Base-by-base conservation (phyloP, 345 rosid species). In the Angophora floribunda region DNA sequence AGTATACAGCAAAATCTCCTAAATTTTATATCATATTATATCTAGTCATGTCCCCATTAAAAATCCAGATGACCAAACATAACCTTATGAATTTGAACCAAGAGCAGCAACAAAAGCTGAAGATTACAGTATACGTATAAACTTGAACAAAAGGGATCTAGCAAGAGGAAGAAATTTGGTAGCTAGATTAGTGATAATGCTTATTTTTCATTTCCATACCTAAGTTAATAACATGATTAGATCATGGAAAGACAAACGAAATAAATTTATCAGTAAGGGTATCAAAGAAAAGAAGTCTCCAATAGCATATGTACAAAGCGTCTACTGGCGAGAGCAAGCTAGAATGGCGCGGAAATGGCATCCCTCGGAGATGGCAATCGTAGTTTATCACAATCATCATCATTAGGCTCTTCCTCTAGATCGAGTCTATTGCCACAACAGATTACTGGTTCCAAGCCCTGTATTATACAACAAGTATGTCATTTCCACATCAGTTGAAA, bases 361-460 rank as follows among this genome's bases (percentile, higher is more conserved):
- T 92, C 93, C 86, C 92, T 89, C 2, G 63, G 21, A 1, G 32
- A 85, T 17, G 51, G 51, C 0, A 24, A 53, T 0, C 12, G 75
- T 2, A 84, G 55, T 45, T 88, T 28, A 3, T 88, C 65, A 10
- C 53, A 86, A 17, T 45, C 13, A 15, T 82, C 86, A 14, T 57
- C 87, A 28, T 19, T 45, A 36, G 86, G 45, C 6, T 57, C 51
- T 41, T 79, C 90, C 49, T 85, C 85, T 1, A 26, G n/a, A 4
- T 36, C 1, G 59, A 88, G 51, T 82, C 59, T 11, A 17, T 47
- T 61, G 9, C 49, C 87, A 30, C 41, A 70, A 26, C 63, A 53
- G 28, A 28, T 90, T 44, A 91, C 93, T 51, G 93, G 90, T 87
- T 90, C 79, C 45, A 89, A 67, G 17, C 95, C 95, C 94, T 92